These are phyloP conservation scores for Acanthamoeba quina DNA, from an alignment of 208 protist species.

Conservation along the genomic window DNA sequence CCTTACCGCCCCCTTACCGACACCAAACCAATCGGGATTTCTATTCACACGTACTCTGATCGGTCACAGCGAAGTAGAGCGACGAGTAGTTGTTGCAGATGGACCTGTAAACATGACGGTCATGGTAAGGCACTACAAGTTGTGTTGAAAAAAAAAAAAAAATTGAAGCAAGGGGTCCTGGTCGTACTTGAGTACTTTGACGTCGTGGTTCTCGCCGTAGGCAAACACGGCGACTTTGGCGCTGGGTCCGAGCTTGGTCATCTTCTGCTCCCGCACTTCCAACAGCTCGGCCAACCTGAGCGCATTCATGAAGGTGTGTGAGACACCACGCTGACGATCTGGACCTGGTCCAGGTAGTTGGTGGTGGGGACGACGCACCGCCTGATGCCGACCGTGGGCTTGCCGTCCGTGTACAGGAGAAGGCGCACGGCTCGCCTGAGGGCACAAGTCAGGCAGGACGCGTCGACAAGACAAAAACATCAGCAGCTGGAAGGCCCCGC, in stretches of 20 bases:
- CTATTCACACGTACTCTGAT: background rate
- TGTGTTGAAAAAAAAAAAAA: too few species aligned
- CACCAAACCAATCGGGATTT: too few species aligned
- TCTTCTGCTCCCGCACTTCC: background rate
- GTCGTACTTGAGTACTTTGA: conserved; percentile 16
- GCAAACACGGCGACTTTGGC: conserved; percentile 14
- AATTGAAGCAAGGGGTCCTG: too few species aligned
- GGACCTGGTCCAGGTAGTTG: too few species aligned
- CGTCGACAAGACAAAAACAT: background rate
- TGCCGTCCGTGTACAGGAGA: conserved; percentile 20
- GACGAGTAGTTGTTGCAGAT: conserved; percentile 29
- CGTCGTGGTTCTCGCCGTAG: background rate
- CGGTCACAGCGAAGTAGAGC: conserved; percentile 34
- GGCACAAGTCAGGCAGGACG: background rate
- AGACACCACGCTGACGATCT: too few species aligned
- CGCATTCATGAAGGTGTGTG: background rate
- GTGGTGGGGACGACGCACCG: background rate
- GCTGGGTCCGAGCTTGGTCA: background rate
- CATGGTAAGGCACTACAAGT: too few species aligned
- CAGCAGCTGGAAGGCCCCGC: too few species aligned
- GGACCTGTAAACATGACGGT: background rate
- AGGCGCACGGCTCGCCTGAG: conserved; percentile 11
- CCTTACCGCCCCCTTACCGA: too few species aligned
- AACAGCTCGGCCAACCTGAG: background rate
- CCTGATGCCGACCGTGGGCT: background rate